phyloP scores from a whole-genome alignment of 139 green algal genomes.

The Haematococcus sp. region DNA sequence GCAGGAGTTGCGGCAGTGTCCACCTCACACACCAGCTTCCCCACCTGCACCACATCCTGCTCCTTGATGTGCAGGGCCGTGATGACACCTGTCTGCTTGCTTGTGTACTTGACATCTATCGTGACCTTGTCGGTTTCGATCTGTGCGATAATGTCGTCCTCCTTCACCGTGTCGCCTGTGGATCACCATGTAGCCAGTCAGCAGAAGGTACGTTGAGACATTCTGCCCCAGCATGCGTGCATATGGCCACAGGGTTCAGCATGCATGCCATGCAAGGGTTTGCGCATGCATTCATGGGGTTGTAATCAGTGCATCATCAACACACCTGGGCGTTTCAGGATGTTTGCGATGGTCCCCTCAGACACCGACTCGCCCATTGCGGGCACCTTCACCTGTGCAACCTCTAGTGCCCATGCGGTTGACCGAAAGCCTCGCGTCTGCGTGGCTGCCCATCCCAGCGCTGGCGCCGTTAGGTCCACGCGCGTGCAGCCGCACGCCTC shows the following conservation, averaged over 20 bases:
- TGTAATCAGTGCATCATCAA: not conserved
- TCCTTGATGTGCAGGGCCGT: conserved; percentile 53
- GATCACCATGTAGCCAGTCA: not conserved
- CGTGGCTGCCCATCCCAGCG: not conserved
- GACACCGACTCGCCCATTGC: conserved; percentile 94
- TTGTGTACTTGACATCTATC: conserved; percentile 85
- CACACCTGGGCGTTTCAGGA: conserved; percentile 71
- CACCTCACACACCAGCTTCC: conserved; percentile 77
- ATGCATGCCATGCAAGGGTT: not conserved
- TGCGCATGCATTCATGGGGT: not conserved
- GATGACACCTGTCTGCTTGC: conserved; percentile 46
- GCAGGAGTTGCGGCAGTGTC: conserved; percentile 50
- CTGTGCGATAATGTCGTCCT: conserved; percentile 95
- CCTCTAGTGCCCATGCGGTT: not conserved
- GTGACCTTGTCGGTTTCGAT: conserved; percentile 98
- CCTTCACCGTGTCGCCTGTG: conserved; percentile 78
- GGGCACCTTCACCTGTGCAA: conserved; percentile 60
- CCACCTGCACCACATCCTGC: conserved; percentile 84
- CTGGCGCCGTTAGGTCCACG: too few species aligned
- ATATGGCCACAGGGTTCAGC: not conserved
- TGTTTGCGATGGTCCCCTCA: conserved; percentile 80
- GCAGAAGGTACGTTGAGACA: too few species aligned
- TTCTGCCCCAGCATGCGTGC: not conserved
- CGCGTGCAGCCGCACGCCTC: too few species aligned
- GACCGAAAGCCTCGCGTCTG: conserved; percentile 17